Evolutionary conservation across 192 early-diverging fungal genomes (phyloP).

Genomic region (Nowakowskiella sp.): DNA sequence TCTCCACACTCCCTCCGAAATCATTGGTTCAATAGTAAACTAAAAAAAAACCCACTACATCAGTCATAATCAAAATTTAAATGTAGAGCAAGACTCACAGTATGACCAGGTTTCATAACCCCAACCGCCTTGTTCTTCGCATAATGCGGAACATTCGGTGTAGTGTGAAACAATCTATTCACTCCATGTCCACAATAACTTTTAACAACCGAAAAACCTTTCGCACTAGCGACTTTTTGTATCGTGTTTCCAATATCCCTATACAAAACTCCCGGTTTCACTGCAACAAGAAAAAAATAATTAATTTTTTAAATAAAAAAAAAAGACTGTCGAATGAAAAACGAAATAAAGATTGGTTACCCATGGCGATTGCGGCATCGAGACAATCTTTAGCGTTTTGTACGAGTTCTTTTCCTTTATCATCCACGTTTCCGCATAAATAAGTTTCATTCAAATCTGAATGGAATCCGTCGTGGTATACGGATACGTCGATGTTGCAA

Average conservation of each 20-base stretch:
- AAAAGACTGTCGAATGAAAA: neutral
- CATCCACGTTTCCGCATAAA: slow-evolving; percentile 83
- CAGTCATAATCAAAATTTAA: slow-evolving; percentile 11
- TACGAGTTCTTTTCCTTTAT: slow-evolving; percentile 62
- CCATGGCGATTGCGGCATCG: slow-evolving; percentile 82
- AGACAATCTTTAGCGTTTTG: slow-evolving; percentile 78
- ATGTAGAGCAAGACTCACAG: slow-evolving; percentile 21
- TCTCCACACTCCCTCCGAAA: slow-evolving; percentile 68
- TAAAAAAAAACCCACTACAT: slow-evolving; percentile 3
- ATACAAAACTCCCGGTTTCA: slow-evolving; percentile 85
- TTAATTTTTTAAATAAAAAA: neutral
- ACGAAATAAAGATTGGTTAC: slow-evolving; percentile 34
- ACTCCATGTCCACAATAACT: slow-evolving; percentile 94
- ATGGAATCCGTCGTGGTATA: slow-evolving; percentile 89
- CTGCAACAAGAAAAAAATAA: slow-evolving; percentile 25
- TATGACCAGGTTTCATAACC: slow-evolving; percentile 88
- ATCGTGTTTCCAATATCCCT: slow-evolving; percentile 89
- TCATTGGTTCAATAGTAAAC: slow-evolving; percentile 99
- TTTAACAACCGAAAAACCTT: slow-evolving; percentile 86
- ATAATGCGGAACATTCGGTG: slow-evolving; percentile 92
- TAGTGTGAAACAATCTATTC: slow-evolving; percentile 74
- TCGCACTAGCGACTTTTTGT: slow-evolving; percentile 71
- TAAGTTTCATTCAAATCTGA: slow-evolving; percentile 92
- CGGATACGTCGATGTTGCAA: slow-evolving; percentile 84
- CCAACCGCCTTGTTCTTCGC: slow-evolving; percentile 94